Evolutionary conservation across 2,329 filamentous ascomycete species (phyloP).

Genomic region (Alternaria incomplexa): DNA sequence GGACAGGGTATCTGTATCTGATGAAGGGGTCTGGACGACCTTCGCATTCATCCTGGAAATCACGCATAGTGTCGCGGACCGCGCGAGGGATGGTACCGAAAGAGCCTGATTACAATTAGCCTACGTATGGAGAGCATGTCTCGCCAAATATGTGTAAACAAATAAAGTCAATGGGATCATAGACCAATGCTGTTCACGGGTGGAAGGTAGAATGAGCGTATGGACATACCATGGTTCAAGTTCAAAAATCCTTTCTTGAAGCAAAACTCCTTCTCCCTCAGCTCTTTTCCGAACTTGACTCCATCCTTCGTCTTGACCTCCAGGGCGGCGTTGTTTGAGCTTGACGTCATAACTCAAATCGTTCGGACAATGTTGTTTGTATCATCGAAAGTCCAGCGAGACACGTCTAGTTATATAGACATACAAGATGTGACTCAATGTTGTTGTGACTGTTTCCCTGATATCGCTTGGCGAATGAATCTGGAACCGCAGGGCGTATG

Average conservation of each 20-base stretch:
- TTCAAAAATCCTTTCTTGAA: constrained; percentile 72
- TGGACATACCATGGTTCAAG: constrained; percentile 73
- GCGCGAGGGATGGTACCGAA: constrained; percentile 76
- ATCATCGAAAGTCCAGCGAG: background rate
- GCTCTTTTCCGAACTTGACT: constrained; percentile 57
- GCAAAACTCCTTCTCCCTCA: constrained; percentile 69
- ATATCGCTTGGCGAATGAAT: background rate
- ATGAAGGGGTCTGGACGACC: constrained; percentile 76
- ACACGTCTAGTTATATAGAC: background rate
- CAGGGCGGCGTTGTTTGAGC: constrained; percentile 5
- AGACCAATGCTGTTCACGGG: background rate
- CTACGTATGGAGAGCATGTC: background rate
- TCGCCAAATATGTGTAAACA: background rate
- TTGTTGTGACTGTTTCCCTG: background rate
- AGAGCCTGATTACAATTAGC: constrained; percentile 61
- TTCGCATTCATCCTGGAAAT: constrained; percentile 73
- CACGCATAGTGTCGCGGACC: constrained; percentile 65
- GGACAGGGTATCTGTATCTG: constrained; percentile 69
- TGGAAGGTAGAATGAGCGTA: background rate
- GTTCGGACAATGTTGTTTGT: background rate
- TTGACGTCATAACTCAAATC: constrained; percentile 21
- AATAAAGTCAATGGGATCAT: no score
- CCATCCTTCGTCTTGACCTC: constrained; percentile 26
- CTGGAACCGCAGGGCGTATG: background rate
- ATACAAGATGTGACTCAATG: constrained; percentile 2